phyloP scores from a whole-genome alignment of 345 rosid genomes.

The Eucalyptus decipiens region DNA sequence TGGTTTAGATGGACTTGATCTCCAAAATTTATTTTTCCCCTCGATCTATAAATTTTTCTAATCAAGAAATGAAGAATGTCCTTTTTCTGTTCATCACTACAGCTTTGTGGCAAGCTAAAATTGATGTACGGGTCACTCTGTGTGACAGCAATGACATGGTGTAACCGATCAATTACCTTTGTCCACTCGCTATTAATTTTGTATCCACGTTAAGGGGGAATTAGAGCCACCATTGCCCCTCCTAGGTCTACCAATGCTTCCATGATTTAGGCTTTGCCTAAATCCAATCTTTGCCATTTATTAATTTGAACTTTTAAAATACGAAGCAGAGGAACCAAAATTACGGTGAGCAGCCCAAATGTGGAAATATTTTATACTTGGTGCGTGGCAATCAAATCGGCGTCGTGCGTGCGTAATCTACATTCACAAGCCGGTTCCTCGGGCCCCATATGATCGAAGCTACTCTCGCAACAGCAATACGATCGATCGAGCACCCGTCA shows the following conservation, averaged over 20 bases:
- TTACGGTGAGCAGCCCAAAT: not conserved
- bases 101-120: too few relatives aligned
- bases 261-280: not conserved
- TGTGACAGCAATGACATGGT: rapidly evolving
- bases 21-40: too few relatives aligned
- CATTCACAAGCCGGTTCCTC: not conserved
- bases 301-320: not conserved
- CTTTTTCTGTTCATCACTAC: too few relatives aligned
- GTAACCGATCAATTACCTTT: rapidly evolving
- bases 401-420: rapidly evolving
- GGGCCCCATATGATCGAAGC: too few relatives aligned
- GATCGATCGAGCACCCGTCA: not conserved
- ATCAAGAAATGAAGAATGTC: too few relatives aligned
- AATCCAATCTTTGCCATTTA: not conserved
- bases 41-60: too few relatives aligned
- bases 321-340: not conserved
- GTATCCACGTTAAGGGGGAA: not conserved
- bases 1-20: not conserved
- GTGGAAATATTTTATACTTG: rapidly evolving
- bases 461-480: not conserved
- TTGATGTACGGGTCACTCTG: rapidly evolving
- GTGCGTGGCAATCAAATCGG: not conserved
- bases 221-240: not conserved
- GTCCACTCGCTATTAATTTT: rapidly evolving
- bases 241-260: not conserved